Evolutionary conservation across 2,329 filamentous ascomycete species (phyloP).

Genomic region (Rachicladosporium sp.): DNA sequence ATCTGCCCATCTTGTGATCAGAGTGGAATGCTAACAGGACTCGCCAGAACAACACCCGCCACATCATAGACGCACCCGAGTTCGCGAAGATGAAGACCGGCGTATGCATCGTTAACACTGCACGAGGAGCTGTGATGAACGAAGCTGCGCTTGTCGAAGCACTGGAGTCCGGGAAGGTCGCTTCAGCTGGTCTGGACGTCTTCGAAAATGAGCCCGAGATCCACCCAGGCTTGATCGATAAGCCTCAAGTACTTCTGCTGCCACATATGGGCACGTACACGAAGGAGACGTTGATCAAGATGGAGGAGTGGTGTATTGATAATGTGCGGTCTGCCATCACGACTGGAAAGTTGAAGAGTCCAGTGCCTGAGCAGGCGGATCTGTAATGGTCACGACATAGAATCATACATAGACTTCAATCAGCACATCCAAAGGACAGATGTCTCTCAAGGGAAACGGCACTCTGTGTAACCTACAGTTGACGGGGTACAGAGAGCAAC

Average conservation of each 20-base stretch:
- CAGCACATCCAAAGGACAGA: too few relatives aligned
- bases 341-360: conserved; percentile 50
- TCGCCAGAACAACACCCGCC: conserved; percentile 49
- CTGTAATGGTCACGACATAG: conserved; percentile 14
- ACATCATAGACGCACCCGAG: conserved; percentile 60
- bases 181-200: conserved; percentile 64
- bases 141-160: conserved; percentile 67
- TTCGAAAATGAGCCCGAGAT: conserved; percentile 71
- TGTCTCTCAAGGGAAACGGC: too few relatives aligned
- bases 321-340: conserved; percentile 55
- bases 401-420: too few relatives aligned
- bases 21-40: too few relatives aligned
- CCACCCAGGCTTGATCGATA: conserved; percentile 58
- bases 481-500: too few relatives aligned
- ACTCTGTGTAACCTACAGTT: too few relatives aligned
- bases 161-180: conserved; percentile 56
- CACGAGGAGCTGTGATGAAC: conserved; percentile 70
- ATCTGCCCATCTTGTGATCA: too few relatives aligned
- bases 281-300: conserved; percentile 46
- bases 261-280: conserved; percentile 85
- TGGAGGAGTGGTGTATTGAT: conserved; percentile 65
- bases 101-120: conserved; percentile 69
- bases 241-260: conserved; percentile 60
- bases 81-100: conserved; percentile 69
- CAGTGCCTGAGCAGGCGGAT: conserved; percentile 59